Evolutionary conservation across 345 rosid species (phyloP), one percentile per base, ranked within the genome.

Genomic region (Camelina sativa): DNA sequence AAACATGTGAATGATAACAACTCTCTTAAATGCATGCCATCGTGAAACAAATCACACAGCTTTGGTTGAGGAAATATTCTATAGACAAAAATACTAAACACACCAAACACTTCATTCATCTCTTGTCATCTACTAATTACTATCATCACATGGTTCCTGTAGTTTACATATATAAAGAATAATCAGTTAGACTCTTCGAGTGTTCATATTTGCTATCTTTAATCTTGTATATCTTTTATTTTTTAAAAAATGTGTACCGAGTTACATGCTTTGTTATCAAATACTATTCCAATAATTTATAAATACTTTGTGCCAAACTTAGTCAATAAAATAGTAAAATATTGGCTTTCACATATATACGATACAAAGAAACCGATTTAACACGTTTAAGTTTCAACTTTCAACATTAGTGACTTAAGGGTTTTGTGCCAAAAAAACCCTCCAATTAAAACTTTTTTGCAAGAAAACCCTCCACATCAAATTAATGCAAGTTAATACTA

Each of bases 391-490:
- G 8, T 20, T 57, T 32, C 41, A 57, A 56, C 12, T 12, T 57
- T 32, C 22, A 57, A 57, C 13, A 56, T 56, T 15, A 57, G 22
- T 57, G 62, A 56, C 8, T 32, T 56, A 56, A 22, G 23, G 23
- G 23, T 22, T 23, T 23, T 23, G 25, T 23, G 25, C 25, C 2
- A n/a, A 23, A 23, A 23, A 23, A 23, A 23, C 3, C 25, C 25
- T 23, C 3, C 2, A 23, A 23, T 0, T 23, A 23, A 23, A 2
- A 2, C 0, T 23, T 22, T 23, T 23, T 23, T 23, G 3, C 3
- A 23, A 23, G 25, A 23, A 23, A 23, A 23, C 25, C 25, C 25
- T 23, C 0, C 25, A 23, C 2, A 1, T 23, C 3, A 23, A 23
- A 23, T 23, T 2, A 23, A 23, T 23, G 3, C 25, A 23, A 2